phyloP scores from a whole-genome alignment of 164 flowering plant species.

The Litsea cubeba region DNA sequence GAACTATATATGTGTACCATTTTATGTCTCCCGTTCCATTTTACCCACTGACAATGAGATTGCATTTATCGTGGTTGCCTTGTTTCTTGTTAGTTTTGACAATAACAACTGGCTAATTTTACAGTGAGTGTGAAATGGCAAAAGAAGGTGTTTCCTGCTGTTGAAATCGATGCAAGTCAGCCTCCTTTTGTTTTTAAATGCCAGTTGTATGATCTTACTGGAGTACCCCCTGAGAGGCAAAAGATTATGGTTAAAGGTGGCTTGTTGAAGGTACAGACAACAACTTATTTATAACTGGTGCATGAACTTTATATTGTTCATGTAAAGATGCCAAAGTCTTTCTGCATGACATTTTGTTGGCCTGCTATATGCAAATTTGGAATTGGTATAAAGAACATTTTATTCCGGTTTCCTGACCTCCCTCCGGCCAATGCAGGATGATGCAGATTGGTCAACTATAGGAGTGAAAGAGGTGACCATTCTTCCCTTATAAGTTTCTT shows the following conservation, averaged over 20 bases:
- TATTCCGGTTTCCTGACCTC: constrained; percentile 5
- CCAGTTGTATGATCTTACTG: constrained; percentile 90
- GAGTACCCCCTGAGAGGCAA: constrained; percentile 99
- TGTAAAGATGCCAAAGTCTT: neutral
- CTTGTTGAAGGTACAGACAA: constrained; percentile 62
- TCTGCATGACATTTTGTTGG: neutral
- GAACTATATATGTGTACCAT: neutral
- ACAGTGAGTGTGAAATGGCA: constrained; percentile 98
- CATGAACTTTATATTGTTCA: neutral
- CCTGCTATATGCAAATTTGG: neutral
- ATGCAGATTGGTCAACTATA: constrained; percentile 84
- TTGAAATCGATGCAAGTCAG: constrained; percentile 90
- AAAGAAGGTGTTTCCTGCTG: constrained; percentile 63
- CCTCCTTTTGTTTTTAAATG: constrained; percentile 88
- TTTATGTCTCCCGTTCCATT: neutral
- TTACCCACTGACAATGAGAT: neutral
- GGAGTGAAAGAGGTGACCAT: constrained; percentile 76
- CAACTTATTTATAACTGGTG: neutral
- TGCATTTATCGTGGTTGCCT: neutral
- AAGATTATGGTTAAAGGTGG: constrained; percentile 99
- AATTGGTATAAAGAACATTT: neutral
- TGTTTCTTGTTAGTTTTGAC: neutral
- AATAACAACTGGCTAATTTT: neutral
- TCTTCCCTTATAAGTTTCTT: constrained; percentile 1
- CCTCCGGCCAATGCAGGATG: constrained; percentile 56